A percentile compares a stretch with the other conserved stretches of the same genome.
Evolutionary conservation across 768 basidiomycete species (phyloP).

Genomic region (Agrocybe pediades): DNA sequence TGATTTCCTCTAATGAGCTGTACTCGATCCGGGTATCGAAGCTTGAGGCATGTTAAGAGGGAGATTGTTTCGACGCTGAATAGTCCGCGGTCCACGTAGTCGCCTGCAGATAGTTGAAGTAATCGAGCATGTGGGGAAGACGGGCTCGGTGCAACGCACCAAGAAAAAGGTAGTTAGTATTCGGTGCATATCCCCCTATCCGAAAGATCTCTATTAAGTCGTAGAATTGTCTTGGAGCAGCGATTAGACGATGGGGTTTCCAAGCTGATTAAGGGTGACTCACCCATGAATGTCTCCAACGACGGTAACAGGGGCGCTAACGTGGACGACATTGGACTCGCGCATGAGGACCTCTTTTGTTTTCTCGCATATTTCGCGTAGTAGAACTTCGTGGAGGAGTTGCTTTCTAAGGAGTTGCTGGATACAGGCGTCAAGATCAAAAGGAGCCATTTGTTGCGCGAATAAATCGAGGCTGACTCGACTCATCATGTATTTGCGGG

Average conservation of each 20-base stretch:
- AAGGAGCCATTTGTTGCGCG: conserved; percentile 54
- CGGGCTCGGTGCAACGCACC: conserved; percentile 56
- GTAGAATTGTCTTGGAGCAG: conserved; percentile 90
- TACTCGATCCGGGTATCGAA: conserved; percentile 94
- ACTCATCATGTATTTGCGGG: conserved; percentile 35
- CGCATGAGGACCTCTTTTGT: conserved; percentile 99
- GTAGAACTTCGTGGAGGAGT: conserved; percentile 88
- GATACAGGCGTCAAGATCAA: conserved; percentile 98
- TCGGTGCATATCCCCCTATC: conserved; percentile 95
- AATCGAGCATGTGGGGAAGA: background rate
- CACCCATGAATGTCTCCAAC: conserved; percentile 99
- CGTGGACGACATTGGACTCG: conserved; percentile 97
- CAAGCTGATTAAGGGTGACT: conserved; percentile 34
- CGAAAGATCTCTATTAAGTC: conserved; percentile 99
- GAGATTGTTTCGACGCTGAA: conserved; percentile 99
- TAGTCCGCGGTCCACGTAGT: conserved; percentile 97
- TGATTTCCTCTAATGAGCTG: conserved; percentile 98
- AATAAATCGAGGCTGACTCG: conserved; percentile 19
- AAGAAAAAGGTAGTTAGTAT: conserved; percentile 98
- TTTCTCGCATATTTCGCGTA: conserved; percentile 99
- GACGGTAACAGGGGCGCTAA: conserved; percentile 95
- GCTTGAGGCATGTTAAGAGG: conserved; percentile 92
- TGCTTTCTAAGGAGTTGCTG: conserved; percentile 88
- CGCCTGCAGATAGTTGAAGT: conserved; percentile 55
- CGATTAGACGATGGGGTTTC: conserved; percentile 32